Conservation (phyloP, 139 green algal species). For the Chlamydomonas sp. region DNA sequence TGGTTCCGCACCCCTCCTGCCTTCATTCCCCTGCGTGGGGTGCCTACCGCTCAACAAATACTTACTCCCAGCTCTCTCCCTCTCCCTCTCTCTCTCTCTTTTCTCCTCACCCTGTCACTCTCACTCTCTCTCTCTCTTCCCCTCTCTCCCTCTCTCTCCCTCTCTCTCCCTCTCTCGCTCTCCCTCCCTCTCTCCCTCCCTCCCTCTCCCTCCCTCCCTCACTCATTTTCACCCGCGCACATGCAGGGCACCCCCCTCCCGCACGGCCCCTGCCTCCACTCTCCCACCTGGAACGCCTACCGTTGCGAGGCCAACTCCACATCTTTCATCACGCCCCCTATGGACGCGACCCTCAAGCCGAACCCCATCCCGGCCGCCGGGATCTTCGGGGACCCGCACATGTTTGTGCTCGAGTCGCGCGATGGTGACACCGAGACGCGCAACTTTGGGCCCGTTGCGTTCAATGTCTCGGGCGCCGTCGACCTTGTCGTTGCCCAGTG, state of each 20-base stretch:
- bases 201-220: slow-evolving; percentile 23
- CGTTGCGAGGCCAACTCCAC: slow-evolving; percentile 13
- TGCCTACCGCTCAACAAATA: too few species aligned
- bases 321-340: slow-evolving; percentile 12
- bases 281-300: slow-evolving; percentile 20
- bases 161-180: background rate
- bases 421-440: slow-evolving; percentile 50
- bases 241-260: slow-evolving; percentile 27
- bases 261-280: slow-evolving; percentile 32
- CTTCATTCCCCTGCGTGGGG: too few species aligned
- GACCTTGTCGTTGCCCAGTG: slow-evolving; percentile 16
- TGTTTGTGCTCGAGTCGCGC: slow-evolving; percentile 42
- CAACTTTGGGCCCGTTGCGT: slow-evolving; percentile 43
- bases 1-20: too few species aligned
- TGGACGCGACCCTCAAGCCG: slow-evolving; percentile 17
- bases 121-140: background rate
- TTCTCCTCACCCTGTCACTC: background rate
- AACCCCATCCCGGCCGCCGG: slow-evolving; percentile 20
- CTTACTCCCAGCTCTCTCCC: too few species aligned
- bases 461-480: slow-evolving; percentile 25
- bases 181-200: too few species aligned
- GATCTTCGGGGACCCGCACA: slow-evolving; percentile 43
- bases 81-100: background rate
- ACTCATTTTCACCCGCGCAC: slow-evolving; percentile 22
- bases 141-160: background rate